These are phyloP conservation scores for Setaria italica DNA, from an alignment of 202 grass and related monocot genomes.

Conservation along the genomic window DNA sequence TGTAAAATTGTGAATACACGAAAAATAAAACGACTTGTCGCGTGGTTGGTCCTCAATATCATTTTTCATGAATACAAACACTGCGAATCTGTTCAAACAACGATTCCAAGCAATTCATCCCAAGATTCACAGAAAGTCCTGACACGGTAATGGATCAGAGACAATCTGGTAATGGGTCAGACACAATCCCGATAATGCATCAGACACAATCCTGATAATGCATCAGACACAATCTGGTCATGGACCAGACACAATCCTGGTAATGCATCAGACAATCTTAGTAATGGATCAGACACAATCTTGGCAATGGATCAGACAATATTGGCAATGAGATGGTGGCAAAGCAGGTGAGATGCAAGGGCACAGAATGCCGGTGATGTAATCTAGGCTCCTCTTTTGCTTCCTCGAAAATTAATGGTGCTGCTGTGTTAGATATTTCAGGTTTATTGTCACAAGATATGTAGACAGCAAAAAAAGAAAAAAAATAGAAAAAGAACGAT, in stretches of 20 bases:
- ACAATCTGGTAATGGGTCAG: not conserved
- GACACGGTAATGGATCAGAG: not conserved
- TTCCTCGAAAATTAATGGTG: conserved; percentile 39
- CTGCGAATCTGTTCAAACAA: not conserved
- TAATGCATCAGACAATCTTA: not conserved
- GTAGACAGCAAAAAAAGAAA: not conserved
- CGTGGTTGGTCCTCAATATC: not conserved
- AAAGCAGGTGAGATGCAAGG: not conserved
- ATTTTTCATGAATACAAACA: not conserved
- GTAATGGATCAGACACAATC: not conserved
- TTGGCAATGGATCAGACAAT: not conserved
- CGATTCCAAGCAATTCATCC: not conserved
- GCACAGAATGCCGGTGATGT: not conserved
- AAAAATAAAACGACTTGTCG: too few relatives aligned
- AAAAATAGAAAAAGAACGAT: conserved; percentile 32
- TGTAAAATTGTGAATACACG: not conserved
- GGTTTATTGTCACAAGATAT: conserved; percentile 62
- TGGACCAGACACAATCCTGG: too few relatives aligned
- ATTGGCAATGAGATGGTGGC: not conserved
- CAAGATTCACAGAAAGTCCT: too few relatives aligned
- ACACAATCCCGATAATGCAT: not conserved
- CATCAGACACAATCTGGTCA: too few relatives aligned
- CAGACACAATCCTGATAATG: too few relatives aligned
- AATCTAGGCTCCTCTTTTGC: conserved; percentile 7
- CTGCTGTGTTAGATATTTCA: conserved; percentile 58